phyloP scores from a whole-genome alignment of 2,329 filamentous ascomycete species.

The Nemania sp. region DNA sequence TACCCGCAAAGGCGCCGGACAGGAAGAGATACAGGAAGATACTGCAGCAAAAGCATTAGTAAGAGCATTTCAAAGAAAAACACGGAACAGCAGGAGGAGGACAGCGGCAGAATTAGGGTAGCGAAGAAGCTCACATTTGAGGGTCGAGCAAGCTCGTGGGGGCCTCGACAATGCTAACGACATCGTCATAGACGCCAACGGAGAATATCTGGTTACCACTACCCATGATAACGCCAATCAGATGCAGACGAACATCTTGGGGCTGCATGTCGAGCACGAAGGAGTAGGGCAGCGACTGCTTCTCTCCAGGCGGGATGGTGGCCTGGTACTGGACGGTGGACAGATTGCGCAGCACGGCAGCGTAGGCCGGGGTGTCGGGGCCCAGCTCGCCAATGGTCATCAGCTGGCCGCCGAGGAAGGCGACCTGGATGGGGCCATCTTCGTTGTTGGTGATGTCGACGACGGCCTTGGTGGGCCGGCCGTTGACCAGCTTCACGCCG shows the following conservation, averaged over 20 bases:
- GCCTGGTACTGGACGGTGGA: constrained; percentile 75
- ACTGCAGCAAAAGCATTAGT: constrained; percentile 63
- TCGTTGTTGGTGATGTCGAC: constrained; percentile 87
- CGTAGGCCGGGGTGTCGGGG: constrained; percentile 50
- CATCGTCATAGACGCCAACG: constrained; percentile 77
- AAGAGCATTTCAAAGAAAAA: background rate
- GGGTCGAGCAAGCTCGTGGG: constrained; percentile 92
- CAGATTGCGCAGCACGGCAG: constrained; percentile 78
- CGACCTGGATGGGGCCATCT: constrained; percentile 70
- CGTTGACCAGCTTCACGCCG: constrained; percentile 94
- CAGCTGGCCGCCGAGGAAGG: constrained; percentile 77
- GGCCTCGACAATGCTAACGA: constrained; percentile 84
- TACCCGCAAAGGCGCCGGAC: constrained; percentile 73
- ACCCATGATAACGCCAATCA: constrained; percentile 74
- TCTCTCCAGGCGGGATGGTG: constrained; percentile 74
- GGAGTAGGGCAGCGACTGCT: constrained; percentile 75
- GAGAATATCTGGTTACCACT: constrained; percentile 72
- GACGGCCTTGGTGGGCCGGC: constrained; percentile 79
- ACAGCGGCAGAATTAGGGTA: background rate
- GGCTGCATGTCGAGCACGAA: constrained; percentile 93
- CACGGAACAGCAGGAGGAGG: no score
- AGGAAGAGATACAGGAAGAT: constrained; percentile 98
- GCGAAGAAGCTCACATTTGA: constrained; percentile 75
- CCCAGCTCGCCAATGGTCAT: constrained; percentile 58
- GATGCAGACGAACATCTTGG: constrained; percentile 78